These are phyloP conservation scores for Sugiyamaella boreocaroliniensis DNA, from an alignment of 805 yeast species.

Conservation along the genomic window DNA sequence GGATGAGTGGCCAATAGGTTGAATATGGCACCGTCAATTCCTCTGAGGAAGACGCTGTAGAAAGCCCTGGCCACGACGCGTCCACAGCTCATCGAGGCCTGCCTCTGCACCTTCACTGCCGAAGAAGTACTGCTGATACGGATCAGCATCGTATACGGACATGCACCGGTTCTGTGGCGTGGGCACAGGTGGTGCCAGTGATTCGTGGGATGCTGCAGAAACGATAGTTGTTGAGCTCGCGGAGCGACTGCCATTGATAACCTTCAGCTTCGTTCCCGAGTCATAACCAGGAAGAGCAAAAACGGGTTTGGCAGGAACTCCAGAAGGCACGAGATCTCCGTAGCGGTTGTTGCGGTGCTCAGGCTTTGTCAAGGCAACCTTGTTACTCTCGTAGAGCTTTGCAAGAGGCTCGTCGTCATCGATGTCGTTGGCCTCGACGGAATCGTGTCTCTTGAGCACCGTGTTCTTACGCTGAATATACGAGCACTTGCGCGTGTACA, in stretches of 20 bases:
- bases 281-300: constrained; percentile 19
- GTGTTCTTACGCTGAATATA: constrained; percentile 2
- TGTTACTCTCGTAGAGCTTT: too few relatives aligned
- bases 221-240: constrained; percentile 4
- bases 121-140: constrained; percentile 7
- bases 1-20: too few relatives aligned
- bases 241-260: constrained; percentile 11
- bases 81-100: constrained; percentile 12
- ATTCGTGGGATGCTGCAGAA: neutral
- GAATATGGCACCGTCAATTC: neutral
- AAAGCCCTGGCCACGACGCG: constrained; percentile 14
- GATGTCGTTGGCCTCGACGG: neutral
- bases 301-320: neutral
- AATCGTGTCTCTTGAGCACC: neutral
- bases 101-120: neutral
- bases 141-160: constrained; percentile 7
- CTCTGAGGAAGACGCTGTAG: constrained; percentile 2
- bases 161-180: neutral
- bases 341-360: neutral
- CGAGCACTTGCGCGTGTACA: constrained; percentile 18
- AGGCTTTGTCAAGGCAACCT: neutral
- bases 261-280: constrained; percentile 13
- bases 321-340: neutral
- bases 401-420: too few relatives aligned
- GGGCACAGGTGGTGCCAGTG: neutral